Percentiles rank a stretch among this genome's conserved stretches.
Conservation (phyloP, 2,329 filamentous ascomycete species). For the Chaetoscypha palmicola region DNA sequence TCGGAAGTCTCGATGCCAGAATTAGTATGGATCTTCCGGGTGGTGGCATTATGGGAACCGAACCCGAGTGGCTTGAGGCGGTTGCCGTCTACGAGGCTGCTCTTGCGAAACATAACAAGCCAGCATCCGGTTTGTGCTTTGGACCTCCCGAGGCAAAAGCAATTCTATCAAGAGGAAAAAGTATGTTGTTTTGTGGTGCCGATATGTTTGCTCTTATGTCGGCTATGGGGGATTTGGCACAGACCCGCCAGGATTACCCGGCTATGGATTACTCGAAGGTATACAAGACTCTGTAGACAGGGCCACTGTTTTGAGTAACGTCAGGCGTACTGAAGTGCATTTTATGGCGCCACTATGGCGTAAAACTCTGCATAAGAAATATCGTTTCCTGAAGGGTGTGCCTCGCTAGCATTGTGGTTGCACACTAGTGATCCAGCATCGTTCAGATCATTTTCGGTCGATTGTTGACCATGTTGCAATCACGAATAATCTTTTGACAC, state of each 20-base stretch:
- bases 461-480: no score
- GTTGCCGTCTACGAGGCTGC: constrained; percentile 34
- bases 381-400: no score
- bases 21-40: constrained; percentile 38
- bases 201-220: constrained; percentile 10
- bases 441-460: no score
- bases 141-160: constrained; percentile 18
- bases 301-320: not conserved
- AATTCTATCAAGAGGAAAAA: constrained; percentile 18
- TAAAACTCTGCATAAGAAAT: not conserved
- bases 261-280: constrained; percentile 3
- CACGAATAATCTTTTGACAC: no score
- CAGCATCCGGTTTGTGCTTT: constrained; percentile 25
- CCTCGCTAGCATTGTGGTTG: no score
- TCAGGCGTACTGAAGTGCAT: not conserved
- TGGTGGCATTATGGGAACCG: constrained; percentile 29
- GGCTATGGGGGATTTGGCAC: constrained; percentile 1
- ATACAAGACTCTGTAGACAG: not conserved
- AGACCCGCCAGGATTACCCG: constrained; percentile 2
- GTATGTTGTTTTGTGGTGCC: constrained; percentile 16
- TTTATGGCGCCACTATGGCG: not conserved
- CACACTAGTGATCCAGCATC: no score
- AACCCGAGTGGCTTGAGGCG: constrained; percentile 38
- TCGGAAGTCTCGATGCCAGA: constrained; percentile 38
- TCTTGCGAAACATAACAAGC: constrained; percentile 41